Conservation (phyloP, 352 stramenopile genomes). For the Pythium sp. region DNA sequence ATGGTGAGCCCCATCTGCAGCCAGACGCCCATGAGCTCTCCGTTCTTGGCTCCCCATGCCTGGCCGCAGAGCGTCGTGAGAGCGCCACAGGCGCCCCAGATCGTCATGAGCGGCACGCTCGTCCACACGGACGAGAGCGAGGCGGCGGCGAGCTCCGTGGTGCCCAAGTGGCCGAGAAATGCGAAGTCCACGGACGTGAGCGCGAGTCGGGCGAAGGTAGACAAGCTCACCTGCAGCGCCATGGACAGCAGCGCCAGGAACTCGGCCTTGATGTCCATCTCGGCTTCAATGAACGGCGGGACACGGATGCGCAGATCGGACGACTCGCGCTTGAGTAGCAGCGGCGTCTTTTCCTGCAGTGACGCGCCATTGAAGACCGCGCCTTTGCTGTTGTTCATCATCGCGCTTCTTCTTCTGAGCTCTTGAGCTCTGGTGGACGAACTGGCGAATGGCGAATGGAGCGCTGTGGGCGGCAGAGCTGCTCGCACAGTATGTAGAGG, state of each 20-base stretch:
- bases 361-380: neutral
- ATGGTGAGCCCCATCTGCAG: constrained; percentile 68
- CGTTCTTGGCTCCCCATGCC: constrained; percentile 69
- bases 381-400: constrained; percentile 7
- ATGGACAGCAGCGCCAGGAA: constrained; percentile 65
- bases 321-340: constrained; percentile 10
- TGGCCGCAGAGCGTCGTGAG: constrained; percentile 78
- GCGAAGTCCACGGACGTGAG: constrained; percentile 76
- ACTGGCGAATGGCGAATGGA: neutral
- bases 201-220: constrained; percentile 72
- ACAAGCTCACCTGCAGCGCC: constrained; percentile 75
- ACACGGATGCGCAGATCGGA: neutral
- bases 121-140: constrained; percentile 76
- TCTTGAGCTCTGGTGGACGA: constrained; percentile 1
- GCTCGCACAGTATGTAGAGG: too few relatives aligned
- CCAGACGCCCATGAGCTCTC: constrained; percentile 61
- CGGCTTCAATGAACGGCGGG: constrained; percentile 23
- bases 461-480: too few relatives aligned
- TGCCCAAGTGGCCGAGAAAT: constrained; percentile 72
- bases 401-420: neutral
- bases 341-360: constrained; percentile 11
- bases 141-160: constrained; percentile 62
- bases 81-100: constrained; percentile 60
- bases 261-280: constrained; percentile 53
- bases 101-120: constrained; percentile 55